Percentiles rank a stretch among this genome's conserved stretches.
Conservation (phyloP, 192 early-diverging fungal genomes). For the Backusella tuberculispora region DNA sequence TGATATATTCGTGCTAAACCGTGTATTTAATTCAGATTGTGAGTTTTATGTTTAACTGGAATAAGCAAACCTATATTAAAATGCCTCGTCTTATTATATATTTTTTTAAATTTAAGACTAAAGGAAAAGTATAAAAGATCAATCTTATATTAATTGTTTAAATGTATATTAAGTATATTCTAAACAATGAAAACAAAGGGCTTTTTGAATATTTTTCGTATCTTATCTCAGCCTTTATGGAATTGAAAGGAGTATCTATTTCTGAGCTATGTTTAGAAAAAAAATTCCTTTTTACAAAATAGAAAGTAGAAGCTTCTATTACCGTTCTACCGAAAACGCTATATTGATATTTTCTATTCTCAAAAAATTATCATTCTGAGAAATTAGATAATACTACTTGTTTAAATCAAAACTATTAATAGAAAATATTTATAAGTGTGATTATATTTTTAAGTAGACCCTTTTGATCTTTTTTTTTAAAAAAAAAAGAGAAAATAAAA, state of each 20-base stretch:
- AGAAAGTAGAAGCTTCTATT: background rate
- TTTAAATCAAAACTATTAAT: slow-evolving; percentile 1
- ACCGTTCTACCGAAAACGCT: background rate
- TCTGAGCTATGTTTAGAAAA: background rate
- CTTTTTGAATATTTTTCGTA: no score
- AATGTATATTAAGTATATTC: no score
- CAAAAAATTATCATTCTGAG: background rate
- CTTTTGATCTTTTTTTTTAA: no score
- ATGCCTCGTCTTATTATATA: background rate
- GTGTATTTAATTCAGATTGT: no score
- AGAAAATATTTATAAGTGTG: background rate
- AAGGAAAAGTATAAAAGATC: no score
- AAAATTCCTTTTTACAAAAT: background rate
- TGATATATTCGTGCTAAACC: no score
- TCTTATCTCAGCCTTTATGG: no score
- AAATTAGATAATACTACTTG: background rate
- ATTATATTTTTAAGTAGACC: no score
- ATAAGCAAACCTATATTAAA: background rate
- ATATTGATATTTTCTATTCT: background rate
- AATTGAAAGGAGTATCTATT: no score
- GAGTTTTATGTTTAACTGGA: background rate
- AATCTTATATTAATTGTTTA: no score
- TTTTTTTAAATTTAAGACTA: background rate
- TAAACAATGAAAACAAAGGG: no score
- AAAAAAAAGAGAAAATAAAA: no score